phyloP scores from a whole-genome alignment of 1,284 basidiomycete genomes.

The Malassezia pachydermatis region DNA sequence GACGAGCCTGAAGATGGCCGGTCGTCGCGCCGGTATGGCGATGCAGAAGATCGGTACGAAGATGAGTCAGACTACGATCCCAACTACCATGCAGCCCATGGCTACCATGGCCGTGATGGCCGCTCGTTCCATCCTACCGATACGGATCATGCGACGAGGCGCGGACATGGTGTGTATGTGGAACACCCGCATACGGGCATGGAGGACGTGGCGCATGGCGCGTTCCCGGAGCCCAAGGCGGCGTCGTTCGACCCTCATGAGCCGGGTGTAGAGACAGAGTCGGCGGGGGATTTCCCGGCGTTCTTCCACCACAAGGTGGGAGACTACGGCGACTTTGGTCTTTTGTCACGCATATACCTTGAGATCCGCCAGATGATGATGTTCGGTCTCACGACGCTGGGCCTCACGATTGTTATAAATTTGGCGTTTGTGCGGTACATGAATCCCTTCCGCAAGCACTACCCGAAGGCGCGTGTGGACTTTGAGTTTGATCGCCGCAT shows the following conservation, averaged over 20 bases:
- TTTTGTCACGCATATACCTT: conserved; percentile 27
- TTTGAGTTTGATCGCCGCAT: conserved; percentile 45
- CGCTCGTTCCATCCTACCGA: background rate
- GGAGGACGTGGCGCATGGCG: background rate
- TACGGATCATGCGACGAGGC: background rate
- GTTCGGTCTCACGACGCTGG: conserved; percentile 25
- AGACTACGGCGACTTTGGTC: conserved; percentile 35
- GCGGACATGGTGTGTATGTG: conserved; percentile 7
- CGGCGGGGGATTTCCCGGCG: conserved; percentile 13
- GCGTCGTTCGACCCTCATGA: conserved; percentile 2
- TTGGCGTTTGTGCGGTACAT: conserved; percentile 33
- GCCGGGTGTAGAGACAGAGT: background rate
- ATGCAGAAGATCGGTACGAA: background rate
- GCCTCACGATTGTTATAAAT: conserved; percentile 26
- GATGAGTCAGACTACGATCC: background rate
- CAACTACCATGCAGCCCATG: background rate
- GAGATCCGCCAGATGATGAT: conserved; percentile 36
- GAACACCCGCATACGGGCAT: conserved; percentile 7
- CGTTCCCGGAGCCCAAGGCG: background rate
- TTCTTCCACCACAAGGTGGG: conserved; percentile 45
- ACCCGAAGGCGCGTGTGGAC: conserved; percentile 33
- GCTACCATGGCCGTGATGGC: background rate
- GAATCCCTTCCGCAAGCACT: conserved; percentile 40
- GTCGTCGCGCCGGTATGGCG: background rate
- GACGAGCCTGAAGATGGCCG: background rate